These are phyloP conservation scores for Eucalyptus sp. DNA, from an alignment of 345 rosid genomes.

Conservation along the genomic window DNA sequence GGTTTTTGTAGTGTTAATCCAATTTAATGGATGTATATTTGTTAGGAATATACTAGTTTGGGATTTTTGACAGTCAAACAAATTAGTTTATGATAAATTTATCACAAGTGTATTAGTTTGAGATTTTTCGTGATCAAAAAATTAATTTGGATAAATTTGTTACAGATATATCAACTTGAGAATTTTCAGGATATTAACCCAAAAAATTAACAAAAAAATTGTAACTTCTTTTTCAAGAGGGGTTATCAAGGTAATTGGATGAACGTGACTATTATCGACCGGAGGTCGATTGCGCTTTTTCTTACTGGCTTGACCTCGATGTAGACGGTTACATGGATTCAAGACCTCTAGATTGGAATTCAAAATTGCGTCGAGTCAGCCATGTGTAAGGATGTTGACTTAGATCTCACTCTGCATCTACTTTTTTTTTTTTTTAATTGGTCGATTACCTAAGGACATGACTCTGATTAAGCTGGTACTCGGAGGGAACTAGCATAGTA, in stretches of 20 bases:
- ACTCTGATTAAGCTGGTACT: not conserved
- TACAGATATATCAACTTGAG: rapidly evolving
- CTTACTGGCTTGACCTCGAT: not conserved
- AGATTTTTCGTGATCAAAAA: rapidly evolving
- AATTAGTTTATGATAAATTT: rapidly evolving
- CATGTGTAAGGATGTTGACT: not conserved
- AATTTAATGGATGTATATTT: too few relatives aligned
- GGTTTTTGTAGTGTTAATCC: rapidly evolving
- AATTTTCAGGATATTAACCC: rapidly evolving
- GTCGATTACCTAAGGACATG: not conserved
- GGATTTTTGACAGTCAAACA: rapidly evolving
- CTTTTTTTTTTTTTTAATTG: not conserved
- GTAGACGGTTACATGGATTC: not conserved
- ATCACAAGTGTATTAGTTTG: rapidly evolving
- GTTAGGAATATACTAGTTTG: rapidly evolving
- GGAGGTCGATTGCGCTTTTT: not conserved
- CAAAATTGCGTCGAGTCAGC: not conserved
- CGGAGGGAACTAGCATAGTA: rapidly evolving
- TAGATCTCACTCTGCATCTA: not conserved
- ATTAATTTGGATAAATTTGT: too few relatives aligned
- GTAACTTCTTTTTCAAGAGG: rapidly evolving
- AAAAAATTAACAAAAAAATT: too few relatives aligned
- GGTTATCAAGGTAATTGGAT: not conserved
- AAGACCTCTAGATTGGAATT: not conserved
- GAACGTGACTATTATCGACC: not conserved